Percentiles rank a stretch among this genome's conserved stretches.
Conservation (phyloP, 495 filamentous ascomycete species). For the Pseudevernia furfuracea region DNA sequence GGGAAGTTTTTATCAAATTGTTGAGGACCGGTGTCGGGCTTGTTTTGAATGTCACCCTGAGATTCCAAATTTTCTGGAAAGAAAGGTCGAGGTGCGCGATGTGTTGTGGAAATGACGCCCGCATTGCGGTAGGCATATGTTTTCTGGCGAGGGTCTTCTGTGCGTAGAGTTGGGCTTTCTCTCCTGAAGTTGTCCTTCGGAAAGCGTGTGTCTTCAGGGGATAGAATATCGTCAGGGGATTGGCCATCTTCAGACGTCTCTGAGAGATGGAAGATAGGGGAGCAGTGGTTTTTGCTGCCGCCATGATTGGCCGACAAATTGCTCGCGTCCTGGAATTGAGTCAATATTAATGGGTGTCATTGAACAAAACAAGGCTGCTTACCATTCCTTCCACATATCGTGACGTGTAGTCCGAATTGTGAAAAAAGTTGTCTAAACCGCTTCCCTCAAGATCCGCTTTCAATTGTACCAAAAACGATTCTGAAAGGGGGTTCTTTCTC, state of each 20-base stretch:
- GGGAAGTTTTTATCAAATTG: slow-evolving; percentile 2
- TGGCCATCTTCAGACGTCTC: slow-evolving; percentile 3
- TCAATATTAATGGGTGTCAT: not conserved
- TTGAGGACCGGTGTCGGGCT: not conserved
- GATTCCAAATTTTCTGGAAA: slow-evolving; percentile 11
- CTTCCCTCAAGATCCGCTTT: slow-evolving; percentile 80
- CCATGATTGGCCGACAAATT: not conserved
- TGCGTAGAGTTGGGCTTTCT: not conserved
- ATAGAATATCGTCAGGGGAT: not conserved
- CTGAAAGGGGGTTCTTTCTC: slow-evolving; percentile 80
- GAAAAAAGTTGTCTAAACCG: slow-evolving; percentile 30
- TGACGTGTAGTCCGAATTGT: slow-evolving; percentile 21
- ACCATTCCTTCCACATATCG: slow-evolving; percentile 15
- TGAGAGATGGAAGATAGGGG: slow-evolving; percentile 6
- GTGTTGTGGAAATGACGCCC: not conserved
- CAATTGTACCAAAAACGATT: slow-evolving; percentile 90
- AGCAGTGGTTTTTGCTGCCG: not conserved
- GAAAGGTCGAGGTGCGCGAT: slow-evolving; percentile 1
- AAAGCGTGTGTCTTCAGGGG: not conserved
- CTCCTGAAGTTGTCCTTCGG: not conserved
- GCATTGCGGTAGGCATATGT: slow-evolving; percentile 15
- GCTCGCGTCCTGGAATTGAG: not conserved
- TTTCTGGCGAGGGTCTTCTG: slow-evolving; percentile 10
- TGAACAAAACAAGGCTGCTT: not conserved
- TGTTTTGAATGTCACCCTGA: slow-evolving; percentile 1